Evolutionary conservation across 495 filamentous ascomycete genomes (phyloP).

Genomic region (Pseudomonodictys pantanalensis): DNA sequence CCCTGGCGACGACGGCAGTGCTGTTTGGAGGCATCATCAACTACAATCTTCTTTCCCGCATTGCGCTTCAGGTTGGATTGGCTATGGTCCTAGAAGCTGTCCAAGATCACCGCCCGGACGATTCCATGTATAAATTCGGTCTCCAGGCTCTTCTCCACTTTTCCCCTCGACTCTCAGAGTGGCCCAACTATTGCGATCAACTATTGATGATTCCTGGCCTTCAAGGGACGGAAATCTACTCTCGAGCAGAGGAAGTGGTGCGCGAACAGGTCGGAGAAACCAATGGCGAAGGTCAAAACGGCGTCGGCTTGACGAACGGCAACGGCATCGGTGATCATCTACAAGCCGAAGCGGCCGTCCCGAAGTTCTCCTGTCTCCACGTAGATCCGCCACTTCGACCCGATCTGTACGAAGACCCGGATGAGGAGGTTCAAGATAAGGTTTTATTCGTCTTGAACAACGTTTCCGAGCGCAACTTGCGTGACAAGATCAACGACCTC

Average conservation of each 20-base stretch:
- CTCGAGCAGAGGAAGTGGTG: constrained; percentile 76
- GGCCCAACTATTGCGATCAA: constrained; percentile 83
- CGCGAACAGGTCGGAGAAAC: constrained; percentile 51
- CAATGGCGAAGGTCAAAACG: constrained; percentile 47
- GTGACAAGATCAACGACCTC: constrained; percentile 75
- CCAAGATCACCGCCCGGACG: constrained; percentile 70
- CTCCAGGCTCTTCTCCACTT: constrained; percentile 93
- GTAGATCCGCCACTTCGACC: constrained; percentile 61
- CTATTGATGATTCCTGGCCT: constrained; percentile 77
- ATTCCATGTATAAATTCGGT: constrained; percentile 97
- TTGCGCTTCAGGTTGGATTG: constrained; percentile 86
- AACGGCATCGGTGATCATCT: constrained; percentile 57
- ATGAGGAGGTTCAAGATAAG: constrained; percentile 81
- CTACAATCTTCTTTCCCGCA: constrained; percentile 79
- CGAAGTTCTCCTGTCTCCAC: constrained; percentile 67
- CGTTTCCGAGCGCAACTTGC: constrained; percentile 81
- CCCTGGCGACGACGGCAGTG: constrained; percentile 89
- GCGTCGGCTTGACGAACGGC: constrained; percentile 59
- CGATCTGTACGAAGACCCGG: constrained; percentile 71
- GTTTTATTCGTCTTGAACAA: constrained; percentile 97
- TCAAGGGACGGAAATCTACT: constrained; percentile 78
- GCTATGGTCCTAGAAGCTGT: constrained; percentile 97
- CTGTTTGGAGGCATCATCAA: constrained; percentile 97
- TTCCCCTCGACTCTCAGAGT: constrained; percentile 76
- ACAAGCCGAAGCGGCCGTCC: constrained; percentile 50